These are phyloP conservation scores for Saccharomycopsis schoenii DNA, from an alignment of 805 yeast genomes.

Conservation along the genomic window DNA sequence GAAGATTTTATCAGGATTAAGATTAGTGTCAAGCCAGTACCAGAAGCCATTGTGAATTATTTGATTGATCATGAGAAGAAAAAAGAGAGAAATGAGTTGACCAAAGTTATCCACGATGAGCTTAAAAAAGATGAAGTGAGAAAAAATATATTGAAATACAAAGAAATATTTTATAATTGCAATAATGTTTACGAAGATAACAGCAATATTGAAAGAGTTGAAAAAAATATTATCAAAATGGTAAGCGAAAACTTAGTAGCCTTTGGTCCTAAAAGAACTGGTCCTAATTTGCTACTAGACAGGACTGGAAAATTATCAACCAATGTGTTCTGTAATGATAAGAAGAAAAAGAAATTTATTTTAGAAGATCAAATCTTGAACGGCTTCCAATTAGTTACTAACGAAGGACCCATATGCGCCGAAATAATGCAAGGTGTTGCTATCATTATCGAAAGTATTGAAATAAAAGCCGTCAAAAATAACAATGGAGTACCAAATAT, in stretches of 20 bases:
- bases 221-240: conserved; percentile 20
- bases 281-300: conserved; percentile 68
- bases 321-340: background rate
- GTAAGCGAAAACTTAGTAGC: conserved; percentile 37
- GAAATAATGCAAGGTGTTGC: conserved; percentile 84
- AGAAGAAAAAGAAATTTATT: conserved; percentile 19
- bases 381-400: conserved; percentile 77
- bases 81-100: conserved; percentile 18
- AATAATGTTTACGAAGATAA: background rate
- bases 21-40: conserved; percentile 44
- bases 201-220: background rate
- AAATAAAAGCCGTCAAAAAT: conserved; percentile 15
- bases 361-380: conserved; percentile 58
- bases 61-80: conserved; percentile 35
- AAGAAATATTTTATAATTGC: conserved; percentile 21
- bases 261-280: conserved; percentile 71
- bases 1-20: conserved; percentile 25
- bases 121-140: conserved; percentile 2
- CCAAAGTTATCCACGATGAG: conserved; percentile 7
- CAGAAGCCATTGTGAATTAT: conserved; percentile 38
- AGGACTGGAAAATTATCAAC: conserved; percentile 29
- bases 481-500: conserved; percentile 20
- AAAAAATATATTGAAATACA: conserved; percentile 9
- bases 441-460: conserved; percentile 37
- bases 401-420: conserved; percentile 79